These are phyloP conservation scores for Rhododendron mucronatum DNA, from an alignment of 148 eudicot genomes.

Conservation along the genomic window DNA sequence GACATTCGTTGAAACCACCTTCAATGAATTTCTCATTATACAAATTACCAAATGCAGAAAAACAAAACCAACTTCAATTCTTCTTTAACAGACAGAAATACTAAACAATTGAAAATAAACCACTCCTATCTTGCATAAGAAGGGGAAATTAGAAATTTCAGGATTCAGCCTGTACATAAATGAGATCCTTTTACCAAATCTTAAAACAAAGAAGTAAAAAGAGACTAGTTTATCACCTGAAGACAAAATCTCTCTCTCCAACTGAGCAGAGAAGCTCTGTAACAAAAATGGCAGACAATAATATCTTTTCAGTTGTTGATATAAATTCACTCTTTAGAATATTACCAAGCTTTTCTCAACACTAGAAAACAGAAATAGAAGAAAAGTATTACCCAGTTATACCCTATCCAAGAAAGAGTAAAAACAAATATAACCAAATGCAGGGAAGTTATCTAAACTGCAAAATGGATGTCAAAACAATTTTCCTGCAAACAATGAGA, in stretches of 20 bases:
- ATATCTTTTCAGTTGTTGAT: constrained; percentile 5
- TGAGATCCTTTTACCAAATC: constrained; percentile 3
- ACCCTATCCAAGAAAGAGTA: not conserved
- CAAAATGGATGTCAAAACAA: not conserved
- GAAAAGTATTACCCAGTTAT: not conserved
- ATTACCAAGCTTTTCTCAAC: not conserved
- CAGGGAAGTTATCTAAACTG: constrained; percentile 1
- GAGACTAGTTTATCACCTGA: constrained; percentile 50
- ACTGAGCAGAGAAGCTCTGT: constrained; percentile 89
- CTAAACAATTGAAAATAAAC: not conserved
- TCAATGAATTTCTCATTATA: not conserved
- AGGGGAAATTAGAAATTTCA: not conserved
- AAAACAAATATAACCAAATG: not conserved
- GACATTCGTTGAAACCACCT: not conserved
- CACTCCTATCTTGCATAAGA: not conserved
- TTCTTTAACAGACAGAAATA: not conserved
- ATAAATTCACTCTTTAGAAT: not conserved
- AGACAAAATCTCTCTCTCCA: constrained; percentile 77
- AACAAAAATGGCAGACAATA: constrained; percentile 9
- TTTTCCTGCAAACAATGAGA: not conserved
- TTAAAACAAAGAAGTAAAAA: not conserved
- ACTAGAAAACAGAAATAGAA: constrained; percentile 1
- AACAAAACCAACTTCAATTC: not conserved
- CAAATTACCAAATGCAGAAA: not conserved
- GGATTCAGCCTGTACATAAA: not conserved